Conservation (phyloP, 2,329 filamentous ascomycete genomes). For the Aureobasidium pullulans region DNA sequence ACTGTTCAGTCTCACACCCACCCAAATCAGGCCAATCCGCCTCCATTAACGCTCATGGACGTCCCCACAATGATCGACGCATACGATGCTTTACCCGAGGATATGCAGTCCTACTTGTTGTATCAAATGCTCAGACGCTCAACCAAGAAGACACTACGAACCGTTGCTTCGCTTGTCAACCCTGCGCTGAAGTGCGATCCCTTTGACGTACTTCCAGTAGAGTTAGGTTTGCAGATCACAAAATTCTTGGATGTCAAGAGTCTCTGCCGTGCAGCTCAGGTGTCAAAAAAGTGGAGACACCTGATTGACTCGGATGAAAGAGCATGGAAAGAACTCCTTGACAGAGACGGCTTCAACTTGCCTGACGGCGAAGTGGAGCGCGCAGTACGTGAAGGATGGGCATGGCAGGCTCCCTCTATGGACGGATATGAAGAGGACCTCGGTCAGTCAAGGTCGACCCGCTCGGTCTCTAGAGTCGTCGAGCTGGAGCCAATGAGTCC, state of each 20-base stretch:
- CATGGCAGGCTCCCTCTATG: conserved; percentile 74
- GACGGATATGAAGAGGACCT: conserved; percentile 77
- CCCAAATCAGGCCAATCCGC: background rate
- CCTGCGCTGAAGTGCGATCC: conserved; percentile 94
- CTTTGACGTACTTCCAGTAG: conserved; percentile 70
- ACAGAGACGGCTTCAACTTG: conserved; percentile 71
- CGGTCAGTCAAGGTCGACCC: conserved; percentile 43
- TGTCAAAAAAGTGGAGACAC: conserved; percentile 88
- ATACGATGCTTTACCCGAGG: conserved; percentile 83
- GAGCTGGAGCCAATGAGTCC: conserved; percentile 2
- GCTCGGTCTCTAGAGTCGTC: conserved; percentile 19
- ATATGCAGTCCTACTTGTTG: conserved; percentile 94
- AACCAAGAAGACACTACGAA: conserved; percentile 77
- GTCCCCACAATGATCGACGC: conserved; percentile 80
- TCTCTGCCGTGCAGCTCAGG: conserved; percentile 82
- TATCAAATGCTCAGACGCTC: conserved; percentile 89
- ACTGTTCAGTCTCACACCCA: background rate
- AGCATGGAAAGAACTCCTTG: conserved; percentile 89
- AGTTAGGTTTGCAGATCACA: conserved; percentile 80
- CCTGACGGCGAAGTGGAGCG: conserved; percentile 75
- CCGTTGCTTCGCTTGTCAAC: conserved; percentile 85
- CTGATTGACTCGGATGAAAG: conserved; percentile 89
- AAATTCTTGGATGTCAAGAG: conserved; percentile 79
- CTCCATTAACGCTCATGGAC: conserved; percentile 50
- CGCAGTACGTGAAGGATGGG: conserved; percentile 89